Conservation (phyloP, 2,329 filamentous ascomycete genomes). For the Aspergillus sp. region DNA sequence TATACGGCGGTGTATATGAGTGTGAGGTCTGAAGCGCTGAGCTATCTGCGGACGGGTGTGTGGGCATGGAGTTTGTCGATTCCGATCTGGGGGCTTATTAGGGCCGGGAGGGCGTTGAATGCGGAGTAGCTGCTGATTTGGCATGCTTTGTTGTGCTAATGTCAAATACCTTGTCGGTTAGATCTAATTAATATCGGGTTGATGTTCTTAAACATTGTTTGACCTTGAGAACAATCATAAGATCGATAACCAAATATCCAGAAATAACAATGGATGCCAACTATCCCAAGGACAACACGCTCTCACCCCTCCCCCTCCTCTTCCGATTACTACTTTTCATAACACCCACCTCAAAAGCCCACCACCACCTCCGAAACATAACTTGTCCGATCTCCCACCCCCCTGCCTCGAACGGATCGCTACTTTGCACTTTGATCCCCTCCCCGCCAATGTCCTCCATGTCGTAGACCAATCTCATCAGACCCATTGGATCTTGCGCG, state of each 20-base stretch:
- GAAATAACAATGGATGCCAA: neutral
- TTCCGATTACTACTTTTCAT: constrained; percentile 56
- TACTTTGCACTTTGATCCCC: constrained; percentile 52
- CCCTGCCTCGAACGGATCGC: constrained; percentile 49
- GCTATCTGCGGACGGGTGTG: constrained; percentile 33
- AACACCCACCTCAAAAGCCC: constrained; percentile 55
- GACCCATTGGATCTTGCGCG: constrained; percentile 48
- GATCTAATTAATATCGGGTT: no score
- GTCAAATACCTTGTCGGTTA: no score
- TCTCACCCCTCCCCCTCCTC: constrained; percentile 48
- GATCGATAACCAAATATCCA: neutral
- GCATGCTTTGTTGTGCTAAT: no score
- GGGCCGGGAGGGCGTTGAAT: constrained; percentile 25
- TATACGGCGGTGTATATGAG: constrained; percentile 37
- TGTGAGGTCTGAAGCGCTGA: constrained; percentile 28
- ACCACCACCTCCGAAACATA: constrained; percentile 63
- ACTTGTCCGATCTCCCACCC: constrained; percentile 60
- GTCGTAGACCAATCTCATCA: constrained; percentile 57
- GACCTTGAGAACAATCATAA: no score
- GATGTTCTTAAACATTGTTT: no score
- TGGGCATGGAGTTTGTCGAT: constrained; percentile 35
- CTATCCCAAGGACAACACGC: constrained; percentile 8
- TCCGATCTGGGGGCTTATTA: constrained; percentile 31
- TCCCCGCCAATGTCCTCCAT: constrained; percentile 55
- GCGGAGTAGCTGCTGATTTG: neutral